These are phyloP conservation scores for Ziziphus jujuba DNA, from an alignment of 306 rosid genomes.

Conservation along the genomic window DNA sequence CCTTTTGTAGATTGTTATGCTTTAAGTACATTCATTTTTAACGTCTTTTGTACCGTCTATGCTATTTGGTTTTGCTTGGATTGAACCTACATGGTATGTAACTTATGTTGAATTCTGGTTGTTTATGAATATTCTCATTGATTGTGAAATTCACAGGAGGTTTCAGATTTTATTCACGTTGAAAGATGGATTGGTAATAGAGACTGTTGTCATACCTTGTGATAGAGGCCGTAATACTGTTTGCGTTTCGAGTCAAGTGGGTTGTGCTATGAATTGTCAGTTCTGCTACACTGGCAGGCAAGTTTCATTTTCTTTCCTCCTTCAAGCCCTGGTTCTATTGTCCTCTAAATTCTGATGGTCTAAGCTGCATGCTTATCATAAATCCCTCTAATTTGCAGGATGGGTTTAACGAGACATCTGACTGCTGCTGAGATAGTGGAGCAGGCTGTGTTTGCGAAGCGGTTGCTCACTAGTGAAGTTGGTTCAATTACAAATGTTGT, in stretches of 20 bases:
- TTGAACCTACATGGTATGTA: not conserved
- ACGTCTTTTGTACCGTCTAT: not conserved
- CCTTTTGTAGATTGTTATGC: slow-evolving; percentile 10
- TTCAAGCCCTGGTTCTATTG: slow-evolving; percentile 5
- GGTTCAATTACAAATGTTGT: slow-evolving; percentile 87
- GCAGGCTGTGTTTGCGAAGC: slow-evolving; percentile 81
- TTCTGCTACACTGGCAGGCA: slow-evolving; percentile 95
- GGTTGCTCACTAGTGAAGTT: slow-evolving; percentile 73
- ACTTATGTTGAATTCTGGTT: slow-evolving; percentile 4
- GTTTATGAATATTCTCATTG: slow-evolving; percentile 51
- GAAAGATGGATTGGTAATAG: slow-evolving; percentile 77
- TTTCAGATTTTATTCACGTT: slow-evolving; percentile 87
- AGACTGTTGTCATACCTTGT: slow-evolving; percentile 86
- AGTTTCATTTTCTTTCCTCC: slow-evolving; percentile 29
- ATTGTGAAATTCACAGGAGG: slow-evolving; percentile 74
- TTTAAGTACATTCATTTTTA: not conserved
- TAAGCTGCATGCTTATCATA: slow-evolving; percentile 14
- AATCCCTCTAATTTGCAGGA: slow-evolving; percentile 52
- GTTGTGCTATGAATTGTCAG: slow-evolving; percentile 95
- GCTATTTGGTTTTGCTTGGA: not conserved
- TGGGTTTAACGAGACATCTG: slow-evolving; percentile 86
- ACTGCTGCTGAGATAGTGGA: slow-evolving; percentile 93
- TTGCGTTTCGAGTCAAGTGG: slow-evolving; percentile 98
- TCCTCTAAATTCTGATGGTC: not conserved
- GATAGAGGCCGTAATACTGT: slow-evolving; percentile 83